A percentile compares a stretch with the other conserved stretches of the same genome.
These are phyloP conservation scores for Kazachstania psychrophila DNA, from an alignment of 805 yeast genomes.

Conservation along the genomic window DNA sequence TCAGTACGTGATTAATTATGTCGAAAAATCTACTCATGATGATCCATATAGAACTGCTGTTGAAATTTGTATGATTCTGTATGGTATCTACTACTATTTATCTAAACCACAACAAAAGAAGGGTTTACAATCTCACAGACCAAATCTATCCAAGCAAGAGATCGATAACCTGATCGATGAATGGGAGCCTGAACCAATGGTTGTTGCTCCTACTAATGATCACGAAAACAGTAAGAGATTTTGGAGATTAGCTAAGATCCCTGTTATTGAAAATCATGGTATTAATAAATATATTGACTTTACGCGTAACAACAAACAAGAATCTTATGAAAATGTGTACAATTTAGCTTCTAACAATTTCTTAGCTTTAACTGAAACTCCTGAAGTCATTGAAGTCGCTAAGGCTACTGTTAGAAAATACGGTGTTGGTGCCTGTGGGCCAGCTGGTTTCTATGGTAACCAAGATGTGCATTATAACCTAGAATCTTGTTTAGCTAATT, in stretches of 20 bases:
- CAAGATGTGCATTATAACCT: constrained; percentile 81
- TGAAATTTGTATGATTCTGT: constrained; percentile 65
- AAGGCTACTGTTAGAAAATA: constrained; percentile 49
- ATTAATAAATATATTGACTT: constrained; percentile 28
- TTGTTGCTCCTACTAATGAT: constrained; percentile 25
- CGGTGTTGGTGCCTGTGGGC: constrained; percentile 98
- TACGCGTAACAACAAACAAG: constrained; percentile 25
- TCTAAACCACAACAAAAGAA: constrained; percentile 61
- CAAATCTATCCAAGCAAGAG: constrained; percentile 51
- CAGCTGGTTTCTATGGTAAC: constrained; percentile 94
- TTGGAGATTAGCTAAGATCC: constrained; percentile 58
- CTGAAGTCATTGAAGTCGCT: constrained; percentile 43
- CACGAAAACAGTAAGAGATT: not conserved
- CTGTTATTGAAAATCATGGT: constrained; percentile 51
- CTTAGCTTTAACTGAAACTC: constrained; percentile 47
- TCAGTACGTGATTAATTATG: constrained; percentile 47
- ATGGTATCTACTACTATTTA: constrained; percentile 76
- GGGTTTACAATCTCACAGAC: constrained; percentile 65
- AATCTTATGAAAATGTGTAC: constrained; percentile 33
- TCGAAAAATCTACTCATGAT: constrained; percentile 77
- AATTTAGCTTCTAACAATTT: constrained; percentile 71
- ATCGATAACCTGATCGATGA: constrained; percentile 77
- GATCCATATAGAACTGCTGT: constrained; percentile 86
- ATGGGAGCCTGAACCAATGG: constrained; percentile 87
- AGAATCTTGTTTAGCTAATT: constrained; percentile 65